Percentiles rank a stretch among this genome's conserved stretches.
Evolutionary conservation across 495 filamentous ascomycete species (phyloP).

Genomic region (Xeromyces bisporus): DNA sequence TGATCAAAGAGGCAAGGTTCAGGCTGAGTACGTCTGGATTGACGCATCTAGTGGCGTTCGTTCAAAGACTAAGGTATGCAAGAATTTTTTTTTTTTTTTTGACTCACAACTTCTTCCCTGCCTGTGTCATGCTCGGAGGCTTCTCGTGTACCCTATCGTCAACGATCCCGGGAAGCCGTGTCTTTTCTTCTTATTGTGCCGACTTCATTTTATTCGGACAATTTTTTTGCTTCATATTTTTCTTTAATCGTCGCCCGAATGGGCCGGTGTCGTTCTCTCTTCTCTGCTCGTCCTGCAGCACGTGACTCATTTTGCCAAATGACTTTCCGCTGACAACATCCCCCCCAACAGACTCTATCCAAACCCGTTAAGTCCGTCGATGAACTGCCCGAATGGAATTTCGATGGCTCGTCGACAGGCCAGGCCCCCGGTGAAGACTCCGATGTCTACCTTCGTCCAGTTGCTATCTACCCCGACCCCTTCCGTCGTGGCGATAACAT

Average conservation of each 20-base stretch:
- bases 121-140: neutral
- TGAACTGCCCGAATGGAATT: constrained; percentile 97
- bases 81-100: neutral
- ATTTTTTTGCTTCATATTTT: constrained; percentile 1
- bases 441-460: constrained; percentile 91
- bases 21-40: constrained; percentile 98
- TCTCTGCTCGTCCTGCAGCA: constrained; percentile 11
- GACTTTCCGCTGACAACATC: neutral
- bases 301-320: constrained; percentile 10
- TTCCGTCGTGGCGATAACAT: constrained; percentile 79
- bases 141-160: neutral
- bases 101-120: constrained; percentile 1
- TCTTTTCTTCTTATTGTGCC: too few species aligned
- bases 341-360: constrained; percentile 50
- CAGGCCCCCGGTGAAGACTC: constrained; percentile 95
- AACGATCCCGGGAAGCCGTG: too few species aligned
- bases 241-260: too few species aligned
- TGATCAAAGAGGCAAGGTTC: constrained; percentile 67
- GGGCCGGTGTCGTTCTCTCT: too few species aligned
- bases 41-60: constrained; percentile 61
- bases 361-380: constrained; percentile 45
- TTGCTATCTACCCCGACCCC: constrained; percentile 81
- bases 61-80: constrained; percentile 81
- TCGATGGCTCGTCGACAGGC: constrained; percentile 87
- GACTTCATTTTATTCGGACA: too few species aligned